Evolutionary conservation across 2,329 filamentous ascomycete species (phyloP).

Genomic region (Neoscytalidium dimidiatum): DNA sequence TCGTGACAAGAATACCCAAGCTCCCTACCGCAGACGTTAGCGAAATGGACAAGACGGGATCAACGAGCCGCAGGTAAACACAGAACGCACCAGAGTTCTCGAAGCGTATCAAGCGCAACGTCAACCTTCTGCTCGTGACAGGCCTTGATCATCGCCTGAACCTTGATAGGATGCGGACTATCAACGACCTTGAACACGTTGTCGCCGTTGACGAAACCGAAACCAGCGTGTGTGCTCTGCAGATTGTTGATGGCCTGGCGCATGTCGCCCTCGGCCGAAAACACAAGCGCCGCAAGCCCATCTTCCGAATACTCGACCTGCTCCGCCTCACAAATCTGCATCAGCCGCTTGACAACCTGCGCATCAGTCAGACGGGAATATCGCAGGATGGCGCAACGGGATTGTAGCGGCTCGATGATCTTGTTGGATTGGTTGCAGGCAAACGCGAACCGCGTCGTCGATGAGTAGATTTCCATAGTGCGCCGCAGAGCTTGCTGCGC

Average conservation of each 20-base stretch:
- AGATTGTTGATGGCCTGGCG: slow-evolving; percentile 98
- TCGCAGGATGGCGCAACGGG: slow-evolving; percentile 90
- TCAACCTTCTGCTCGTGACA: slow-evolving; percentile 93
- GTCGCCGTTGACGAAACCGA: slow-evolving; percentile 95
- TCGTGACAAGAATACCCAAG: slow-evolving; percentile 98
- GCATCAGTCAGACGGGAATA: slow-evolving; percentile 91
- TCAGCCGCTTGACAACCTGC: slow-evolving; percentile 85
- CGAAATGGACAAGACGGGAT: not conserved
- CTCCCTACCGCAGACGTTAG: slow-evolving; percentile 49
- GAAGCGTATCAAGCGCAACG: slow-evolving; percentile 78
- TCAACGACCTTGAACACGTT: slow-evolving; percentile 99
- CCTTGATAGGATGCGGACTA: slow-evolving; percentile 94
- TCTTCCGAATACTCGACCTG: slow-evolving; percentile 89
- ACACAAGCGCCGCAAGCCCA: slow-evolving; percentile 91
- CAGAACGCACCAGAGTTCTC: slow-evolving; percentile 78
- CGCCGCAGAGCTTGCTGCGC: slow-evolving; percentile 92
- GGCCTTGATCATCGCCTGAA: slow-evolving; percentile 97
- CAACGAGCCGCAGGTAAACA: not conserved
- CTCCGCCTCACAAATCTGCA: slow-evolving; percentile 93
- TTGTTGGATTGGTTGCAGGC: slow-evolving; percentile 99
- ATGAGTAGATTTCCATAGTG: slow-evolving; percentile 98
- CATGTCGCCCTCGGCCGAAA: slow-evolving; percentile 98
- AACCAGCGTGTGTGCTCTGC: slow-evolving; percentile 89
- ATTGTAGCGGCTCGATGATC: slow-evolving; percentile 98
- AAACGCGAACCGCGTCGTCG: slow-evolving; percentile 95